These are phyloP conservation scores for Ustilago xerochloae DNA, from an alignment of 1,284 basidiomycete species.

Conservation along the genomic window DNA sequence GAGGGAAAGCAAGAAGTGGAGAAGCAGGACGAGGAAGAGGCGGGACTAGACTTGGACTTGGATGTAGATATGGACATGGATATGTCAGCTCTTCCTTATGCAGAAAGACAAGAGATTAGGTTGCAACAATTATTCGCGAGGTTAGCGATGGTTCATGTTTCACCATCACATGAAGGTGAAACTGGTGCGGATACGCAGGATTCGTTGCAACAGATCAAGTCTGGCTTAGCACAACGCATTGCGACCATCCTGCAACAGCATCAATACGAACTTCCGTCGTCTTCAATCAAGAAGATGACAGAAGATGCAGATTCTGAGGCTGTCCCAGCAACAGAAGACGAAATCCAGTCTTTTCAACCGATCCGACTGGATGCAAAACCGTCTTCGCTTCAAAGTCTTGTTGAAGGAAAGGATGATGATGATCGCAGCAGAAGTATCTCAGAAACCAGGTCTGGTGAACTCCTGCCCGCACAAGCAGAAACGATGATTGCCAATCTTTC, in stretches of 20 bases:
- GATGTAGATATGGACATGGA: constrained; percentile 3
- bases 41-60: not conserved
- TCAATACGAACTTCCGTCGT: constrained; percentile 22
- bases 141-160: constrained; percentile 28
- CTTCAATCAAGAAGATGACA: not conserved
- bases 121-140: constrained; percentile 45
- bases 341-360: constrained; percentile 4
- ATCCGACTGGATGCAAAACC: constrained; percentile 19
- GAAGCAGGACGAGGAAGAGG: not conserved
- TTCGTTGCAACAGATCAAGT: constrained; percentile 33
- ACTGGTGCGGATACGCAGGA: not conserved
- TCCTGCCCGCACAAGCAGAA: constrained; percentile 32
- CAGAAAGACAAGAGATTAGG: constrained; percentile 36
- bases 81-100: constrained; percentile 23
- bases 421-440: not conserved
- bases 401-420: too few species aligned
- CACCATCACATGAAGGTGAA: not conserved
- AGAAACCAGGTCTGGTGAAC: constrained; percentile 7
- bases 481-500: constrained; percentile 28
- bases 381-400: not conserved
- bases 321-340: too few species aligned
- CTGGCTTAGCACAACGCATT: constrained; percentile 35
- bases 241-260: constrained; percentile 29
- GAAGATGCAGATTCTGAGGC: not conserved
- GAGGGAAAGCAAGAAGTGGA: too few species aligned